These are phyloP conservation scores for Russula brevipes DNA, from an alignment of 768 basidiomycete genomes.

Conservation along the genomic window DNA sequence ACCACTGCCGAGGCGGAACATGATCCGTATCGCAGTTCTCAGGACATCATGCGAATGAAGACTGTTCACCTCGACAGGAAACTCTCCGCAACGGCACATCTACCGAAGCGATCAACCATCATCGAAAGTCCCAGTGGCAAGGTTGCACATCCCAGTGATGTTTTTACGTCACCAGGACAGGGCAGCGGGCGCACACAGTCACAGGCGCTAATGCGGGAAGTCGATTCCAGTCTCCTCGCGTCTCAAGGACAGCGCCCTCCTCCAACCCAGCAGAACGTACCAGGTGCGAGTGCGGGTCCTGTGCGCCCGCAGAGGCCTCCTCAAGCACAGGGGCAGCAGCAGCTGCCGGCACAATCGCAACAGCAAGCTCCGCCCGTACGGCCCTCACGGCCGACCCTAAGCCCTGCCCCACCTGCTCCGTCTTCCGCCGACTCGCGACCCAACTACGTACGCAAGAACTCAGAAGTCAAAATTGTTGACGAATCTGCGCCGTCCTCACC, in stretches of 20 bases:
- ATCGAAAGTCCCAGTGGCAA: constrained; percentile 92
- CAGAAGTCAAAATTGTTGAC: constrained; percentile 85
- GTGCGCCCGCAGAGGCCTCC: constrained; percentile 15
- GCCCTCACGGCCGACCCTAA: constrained; percentile 36
- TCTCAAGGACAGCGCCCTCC: constrained; percentile 18
- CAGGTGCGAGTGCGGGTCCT: not conserved
- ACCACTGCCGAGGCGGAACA: constrained; percentile 38
- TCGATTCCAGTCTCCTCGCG: not conserved
- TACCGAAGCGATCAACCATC: constrained; percentile 91
- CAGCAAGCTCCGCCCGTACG: constrained; percentile 28
- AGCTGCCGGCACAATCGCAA: constrained; percentile 24
- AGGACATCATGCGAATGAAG: constrained; percentile 92
- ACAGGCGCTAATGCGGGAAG: constrained; percentile 35
- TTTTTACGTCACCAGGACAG: constrained; percentile 32
- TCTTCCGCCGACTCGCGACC: constrained; percentile 57
- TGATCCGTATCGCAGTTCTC: constrained; percentile 81
- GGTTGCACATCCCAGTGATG: constrained; percentile 70
- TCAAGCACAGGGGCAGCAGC: constrained; percentile 28
- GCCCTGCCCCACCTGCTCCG: constrained; percentile 33
- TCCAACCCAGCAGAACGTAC: constrained; percentile 5
- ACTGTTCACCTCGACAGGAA: constrained; percentile 94
- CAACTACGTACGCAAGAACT: constrained; percentile 70
- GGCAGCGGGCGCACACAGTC: constrained; percentile 42
- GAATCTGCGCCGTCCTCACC: constrained; percentile 73
- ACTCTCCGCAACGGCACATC: constrained; percentile 83